Conservation (phyloP, 805 yeast species). For the Sugiyamaella smithiae region DNA sequence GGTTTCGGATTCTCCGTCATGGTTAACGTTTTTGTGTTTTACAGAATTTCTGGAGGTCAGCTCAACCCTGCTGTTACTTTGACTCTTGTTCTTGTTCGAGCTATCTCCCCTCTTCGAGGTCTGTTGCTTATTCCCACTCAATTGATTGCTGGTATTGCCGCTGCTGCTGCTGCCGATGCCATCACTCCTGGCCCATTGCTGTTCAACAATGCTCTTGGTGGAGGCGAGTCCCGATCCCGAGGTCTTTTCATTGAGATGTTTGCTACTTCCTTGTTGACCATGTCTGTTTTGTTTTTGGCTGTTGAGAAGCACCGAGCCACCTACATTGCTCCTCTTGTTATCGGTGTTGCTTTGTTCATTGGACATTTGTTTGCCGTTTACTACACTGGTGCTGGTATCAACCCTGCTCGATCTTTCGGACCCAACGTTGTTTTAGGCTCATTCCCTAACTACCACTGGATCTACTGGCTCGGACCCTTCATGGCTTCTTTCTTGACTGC, state of each 20-base stretch:
- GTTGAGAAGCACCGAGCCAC: slow-evolving; percentile 78
- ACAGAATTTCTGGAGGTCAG: slow-evolving; percentile 83
- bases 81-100: slow-evolving; percentile 66
- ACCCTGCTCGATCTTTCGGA: slow-evolving; percentile 88
- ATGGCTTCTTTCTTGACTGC: slow-evolving; percentile 67
- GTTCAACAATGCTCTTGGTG: slow-evolving; percentile 70
- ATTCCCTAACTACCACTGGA: slow-evolving; percentile 86
- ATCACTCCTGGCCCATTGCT: slow-evolving; percentile 78
- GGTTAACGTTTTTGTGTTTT: slow-evolving; percentile 66
- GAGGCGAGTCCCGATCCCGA: slow-evolving; percentile 66
- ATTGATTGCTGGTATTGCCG: slow-evolving; percentile 83
- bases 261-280: slow-evolving; percentile 68
- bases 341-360: slow-evolving; percentile 77
- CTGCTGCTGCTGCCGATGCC: slow-evolving; percentile 84
- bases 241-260: slow-evolving; percentile 82
- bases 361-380: slow-evolving; percentile 78
- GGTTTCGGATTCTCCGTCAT: slow-evolving; percentile 87
- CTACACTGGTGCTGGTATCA: slow-evolving; percentile 88
- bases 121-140: slow-evolving; percentile 63
- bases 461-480: slow-evolving; percentile 88
- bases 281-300: slow-evolving; percentile 77
- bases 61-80: slow-evolving; percentile 87
- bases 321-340: slow-evolving; percentile 74
- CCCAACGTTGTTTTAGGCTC: slow-evolving; percentile 69
- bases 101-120: slow-evolving; percentile 71